Evolutionary conservation across 2,329 filamentous ascomycete genomes (phyloP).

Genomic region (Ophiostoma australiae): DNA sequence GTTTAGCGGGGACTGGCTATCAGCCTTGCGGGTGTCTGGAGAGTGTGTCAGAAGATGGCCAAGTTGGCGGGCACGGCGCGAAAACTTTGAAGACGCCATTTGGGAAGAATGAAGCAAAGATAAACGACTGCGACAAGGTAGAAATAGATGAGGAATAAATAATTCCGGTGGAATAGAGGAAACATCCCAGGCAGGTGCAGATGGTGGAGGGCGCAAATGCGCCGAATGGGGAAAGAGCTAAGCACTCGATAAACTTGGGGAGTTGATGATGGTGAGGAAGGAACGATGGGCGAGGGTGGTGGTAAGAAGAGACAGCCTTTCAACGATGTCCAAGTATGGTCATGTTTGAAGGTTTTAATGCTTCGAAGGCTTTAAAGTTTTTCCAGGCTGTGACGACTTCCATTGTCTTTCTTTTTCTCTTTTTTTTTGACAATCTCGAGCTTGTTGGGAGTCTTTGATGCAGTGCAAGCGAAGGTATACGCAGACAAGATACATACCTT

Average conservation of each 20-base stretch:
- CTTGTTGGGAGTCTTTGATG: too few relatives aligned
- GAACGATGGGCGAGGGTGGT: background rate
- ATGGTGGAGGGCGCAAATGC: background rate
- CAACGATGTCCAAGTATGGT: background rate
- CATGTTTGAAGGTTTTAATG: too few relatives aligned
- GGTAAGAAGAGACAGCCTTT: background rate
- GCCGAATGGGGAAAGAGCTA: background rate
- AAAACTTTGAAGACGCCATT: background rate
- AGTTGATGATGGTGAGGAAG: background rate
- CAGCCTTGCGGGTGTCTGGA: conserved; percentile 26
- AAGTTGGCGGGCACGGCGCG: background rate
- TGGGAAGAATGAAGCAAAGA: background rate
- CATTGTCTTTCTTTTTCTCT: too few relatives aligned
- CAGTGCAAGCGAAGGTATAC: too few relatives aligned
- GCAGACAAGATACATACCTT: conserved; percentile 31
- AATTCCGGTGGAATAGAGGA: too few relatives aligned
- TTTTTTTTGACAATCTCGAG: too few relatives aligned
- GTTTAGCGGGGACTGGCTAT: conserved; percentile 24
- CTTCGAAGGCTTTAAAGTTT: too few relatives aligned
- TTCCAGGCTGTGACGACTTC: background rate
- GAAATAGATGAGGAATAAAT: background rate
- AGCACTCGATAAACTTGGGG: background rate
- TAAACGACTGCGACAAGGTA: background rate
- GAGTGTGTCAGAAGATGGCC: conserved; percentile 5
- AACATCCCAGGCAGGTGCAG: background rate